Base-by-base conservation (phyloP, 1,284 basidiomycete species). In the Cystobasidium sp. region DNA sequence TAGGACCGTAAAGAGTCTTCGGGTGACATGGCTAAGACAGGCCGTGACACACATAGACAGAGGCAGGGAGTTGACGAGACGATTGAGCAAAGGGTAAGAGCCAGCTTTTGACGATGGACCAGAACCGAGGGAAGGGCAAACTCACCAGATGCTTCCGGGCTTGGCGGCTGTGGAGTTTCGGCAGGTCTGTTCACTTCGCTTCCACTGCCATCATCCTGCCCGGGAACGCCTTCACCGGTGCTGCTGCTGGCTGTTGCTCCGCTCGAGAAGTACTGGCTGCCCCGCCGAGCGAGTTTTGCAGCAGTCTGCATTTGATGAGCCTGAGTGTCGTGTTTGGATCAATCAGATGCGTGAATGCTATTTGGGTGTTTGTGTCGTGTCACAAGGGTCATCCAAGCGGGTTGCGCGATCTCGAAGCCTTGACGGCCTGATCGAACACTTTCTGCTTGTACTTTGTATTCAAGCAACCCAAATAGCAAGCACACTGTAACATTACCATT, bases 1-100 rank as follows among this genome's bases (percentile, higher is more conserved):
- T 76, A 79, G 3, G 72, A 66, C 49, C 67, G 63, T 18, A 79
- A 63, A 14, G 75, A 76, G 24, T 78, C 78, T 59, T 80, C 78
- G 0, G 78, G 75, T 24, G 70, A 64, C 70, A 73, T 73, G 18
- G 70, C 69, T 71, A 6, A 16, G 66, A 18, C 12, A 12, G 53
- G 53, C 46, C 46, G 52, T 67, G 64, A 63, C 61, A 63, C 61
- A 63, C 61, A 12, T 43, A 24, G 1, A 46, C 14, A 41, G 7
- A 58, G 55, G 22, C 55, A 31, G 63, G 24, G 14, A 18, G 44
- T 8, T 14, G 63, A 24, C 7, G 51, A 31, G 31, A 31, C 31
- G 46, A 51, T 24, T 22, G 16, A n/a, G 31, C 9, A 24, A 12
- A 58, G 8, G 53, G 24, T 7, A 18, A 37, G 18, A 37, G n/a